These are phyloP conservation scores for Mycena pura DNA, from an alignment of 768 basidiomycete species.

Conservation along the genomic window DNA sequence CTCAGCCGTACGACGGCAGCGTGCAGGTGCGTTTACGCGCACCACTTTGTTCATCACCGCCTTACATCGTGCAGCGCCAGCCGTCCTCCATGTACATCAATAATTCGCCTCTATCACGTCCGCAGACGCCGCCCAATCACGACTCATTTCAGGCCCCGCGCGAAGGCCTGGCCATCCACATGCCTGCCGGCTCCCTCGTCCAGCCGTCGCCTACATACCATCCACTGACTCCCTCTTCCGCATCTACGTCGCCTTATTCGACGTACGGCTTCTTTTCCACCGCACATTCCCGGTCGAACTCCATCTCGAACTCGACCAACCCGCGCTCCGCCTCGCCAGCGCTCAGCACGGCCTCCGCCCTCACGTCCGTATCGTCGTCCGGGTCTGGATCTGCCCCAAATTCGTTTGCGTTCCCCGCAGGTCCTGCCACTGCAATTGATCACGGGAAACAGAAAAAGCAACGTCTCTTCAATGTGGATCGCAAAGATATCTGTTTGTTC, in stretches of 20 bases:
- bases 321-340: constrained; percentile 69
- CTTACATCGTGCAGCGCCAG: constrained; percentile 27
- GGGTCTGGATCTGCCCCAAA: constrained; percentile 30
- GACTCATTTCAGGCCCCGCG: constrained; percentile 37
- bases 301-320: constrained; percentile 35
- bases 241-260: constrained; percentile 55
- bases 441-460: constrained; percentile 68
- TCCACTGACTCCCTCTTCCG: constrained; percentile 51
- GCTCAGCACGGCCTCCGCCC: constrained; percentile 58
- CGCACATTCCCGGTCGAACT: constrained; percentile 52
- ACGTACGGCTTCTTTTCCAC: constrained; percentile 45
- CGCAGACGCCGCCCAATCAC: constrained; percentile 46
- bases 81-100: constrained; percentile 43
- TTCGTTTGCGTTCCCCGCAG: constrained; percentile 25
- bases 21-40: constrained; percentile 1
- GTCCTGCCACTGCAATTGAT: constrained; percentile 37
- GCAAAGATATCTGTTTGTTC: constrained; percentile 76
- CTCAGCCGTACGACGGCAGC: constrained; percentile 10
- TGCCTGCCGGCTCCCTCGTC: constrained; percentile 32
- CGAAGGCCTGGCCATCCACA: constrained; percentile 42
- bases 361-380: constrained; percentile 58
- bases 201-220: constrained; percentile 51
- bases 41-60: constrained; percentile 8
- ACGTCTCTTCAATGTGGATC: constrained; percentile 76
- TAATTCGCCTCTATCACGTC: constrained; percentile 46